phyloP scores from a whole-genome alignment of 2,329 filamentous ascomycete species.

The Cladosporium phlei region DNA sequence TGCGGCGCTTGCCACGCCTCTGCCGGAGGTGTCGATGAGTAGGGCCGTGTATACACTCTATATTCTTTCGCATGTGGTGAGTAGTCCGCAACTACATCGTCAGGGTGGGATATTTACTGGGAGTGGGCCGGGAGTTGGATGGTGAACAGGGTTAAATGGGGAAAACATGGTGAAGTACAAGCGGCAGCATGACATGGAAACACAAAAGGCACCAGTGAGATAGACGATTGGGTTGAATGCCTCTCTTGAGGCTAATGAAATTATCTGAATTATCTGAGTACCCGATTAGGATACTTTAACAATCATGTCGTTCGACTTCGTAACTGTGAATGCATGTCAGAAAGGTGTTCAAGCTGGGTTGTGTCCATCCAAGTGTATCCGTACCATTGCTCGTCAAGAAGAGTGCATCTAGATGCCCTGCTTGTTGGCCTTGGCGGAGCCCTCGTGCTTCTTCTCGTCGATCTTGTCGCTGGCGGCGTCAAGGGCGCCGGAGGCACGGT shows the following conservation, averaged over 20 bases:
- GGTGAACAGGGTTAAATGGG: too few species aligned
- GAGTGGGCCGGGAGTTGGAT: too few species aligned
- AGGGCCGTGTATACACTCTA: too few species aligned
- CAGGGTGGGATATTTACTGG: too few species aligned
- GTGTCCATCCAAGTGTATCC: too few species aligned
- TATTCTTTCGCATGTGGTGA: too few species aligned
- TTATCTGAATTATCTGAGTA: constrained; percentile 7
- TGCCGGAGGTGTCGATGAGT: too few species aligned
- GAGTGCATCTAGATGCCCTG: constrained; percentile 28
- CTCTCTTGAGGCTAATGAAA: constrained; percentile 8
- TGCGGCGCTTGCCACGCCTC: too few species aligned
- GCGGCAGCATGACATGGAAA: too few species aligned
- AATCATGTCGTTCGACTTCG: constrained; percentile 6
- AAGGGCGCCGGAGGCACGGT: constrained; percentile 51
- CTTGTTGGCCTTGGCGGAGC: constrained; percentile 48
- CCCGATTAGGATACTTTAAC: constrained; percentile 6
- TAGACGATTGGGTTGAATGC: neutral
- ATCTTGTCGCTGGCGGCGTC: constrained; percentile 51
- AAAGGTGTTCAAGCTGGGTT: neutral
- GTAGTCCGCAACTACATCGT: too few species aligned
- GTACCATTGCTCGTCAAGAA: too few species aligned
- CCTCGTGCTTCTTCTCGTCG: constrained; percentile 49
- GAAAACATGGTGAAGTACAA: too few species aligned
- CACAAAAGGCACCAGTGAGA: neutral
- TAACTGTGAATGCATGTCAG: neutral